These are phyloP conservation scores for Eucalyptus globulus DNA, from an alignment of 345 rosid species.

Conservation along the genomic window DNA sequence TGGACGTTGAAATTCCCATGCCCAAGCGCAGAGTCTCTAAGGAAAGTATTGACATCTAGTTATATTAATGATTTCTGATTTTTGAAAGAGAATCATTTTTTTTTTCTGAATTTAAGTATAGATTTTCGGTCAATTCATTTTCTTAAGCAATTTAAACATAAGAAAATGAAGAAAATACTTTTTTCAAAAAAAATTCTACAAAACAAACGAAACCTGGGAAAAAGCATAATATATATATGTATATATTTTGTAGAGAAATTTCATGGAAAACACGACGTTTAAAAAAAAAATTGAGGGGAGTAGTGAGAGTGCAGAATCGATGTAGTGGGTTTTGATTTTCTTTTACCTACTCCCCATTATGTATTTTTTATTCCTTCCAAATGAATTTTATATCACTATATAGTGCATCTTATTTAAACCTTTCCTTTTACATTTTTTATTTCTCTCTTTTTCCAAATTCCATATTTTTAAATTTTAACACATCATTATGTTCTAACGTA, in stretches of 20 bases:
- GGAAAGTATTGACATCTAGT: too few species aligned
- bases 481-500: background rate
- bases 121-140: background rate
- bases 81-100: too few species aligned
- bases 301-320: too few species aligned
- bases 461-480: background rate
- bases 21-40: background rate
- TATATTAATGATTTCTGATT: too few species aligned
- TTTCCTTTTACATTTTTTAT: background rate
- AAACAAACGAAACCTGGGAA: too few species aligned
- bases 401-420: background rate
- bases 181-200: too few species aligned
- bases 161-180: too few species aligned
- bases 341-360: background rate
- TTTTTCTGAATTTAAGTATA: background rate
- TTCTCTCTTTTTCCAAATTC: background rate
- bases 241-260: too few species aligned
- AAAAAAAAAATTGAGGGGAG: background rate
- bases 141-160: rapidly evolving
- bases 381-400: background rate
- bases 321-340: background rate
- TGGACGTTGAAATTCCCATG: background rate
- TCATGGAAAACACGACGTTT: too few species aligned
- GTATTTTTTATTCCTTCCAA: background rate
- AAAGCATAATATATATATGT: too few species aligned